Base-by-base conservation (phyloP, 352 stramenopile species). In the Phytophthora gonapodyides region DNA sequence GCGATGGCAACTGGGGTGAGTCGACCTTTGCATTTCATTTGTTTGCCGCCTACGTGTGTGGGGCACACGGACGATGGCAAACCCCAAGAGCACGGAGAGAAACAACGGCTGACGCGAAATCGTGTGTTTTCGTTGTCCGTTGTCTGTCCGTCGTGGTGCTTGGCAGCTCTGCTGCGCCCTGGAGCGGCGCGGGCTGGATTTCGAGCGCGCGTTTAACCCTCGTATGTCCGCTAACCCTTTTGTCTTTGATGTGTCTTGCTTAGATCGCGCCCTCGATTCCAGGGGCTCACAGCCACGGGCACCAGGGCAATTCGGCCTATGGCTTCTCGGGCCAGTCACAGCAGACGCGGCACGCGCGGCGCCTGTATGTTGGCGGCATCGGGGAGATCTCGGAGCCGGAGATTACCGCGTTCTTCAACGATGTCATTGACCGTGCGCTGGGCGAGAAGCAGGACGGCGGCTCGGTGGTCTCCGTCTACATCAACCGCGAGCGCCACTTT, bases 341-440 rank as follows among this genome's bases (percentile, higher is more conserved):
- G 74, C 94, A 98, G 62, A 99, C 97, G 13, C 84, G 96, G 12
- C 96, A 99, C 71, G 96, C 96, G 5, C 84, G 97, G 19, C 87
- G 97, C 45, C 68, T 99, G n/a, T 99, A 99, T 76, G 90, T 99
- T 30, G 97, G 97, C 16, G 91, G 97, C 54, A 91, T 95, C 34
- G 84, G 83, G 40, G 81, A 94, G 42, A 88, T 93, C 38, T 76
- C 76, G 9, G 89, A 97, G 56, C 24, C 74, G 13, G 92, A 98
- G 65, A 89, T 98, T 64, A 76, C 79, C 7, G 81, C 71, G 41
- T 98, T 97, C 62, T 98, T 98, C 74, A 96, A 97, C 67, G 83
- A 97, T 49, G 82, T 97, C 45, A 93, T 98, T 57, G 84, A 93
- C 61, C 82, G 80, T n/a, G 82, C 84, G 37, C 72, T 97, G 7